Evolutionary conservation across 2,329 filamentous ascomycete genomes (phyloP), one percentile per base, ranked within the genome.

Genomic region (Sporothrix pseudoabietina): DNA sequence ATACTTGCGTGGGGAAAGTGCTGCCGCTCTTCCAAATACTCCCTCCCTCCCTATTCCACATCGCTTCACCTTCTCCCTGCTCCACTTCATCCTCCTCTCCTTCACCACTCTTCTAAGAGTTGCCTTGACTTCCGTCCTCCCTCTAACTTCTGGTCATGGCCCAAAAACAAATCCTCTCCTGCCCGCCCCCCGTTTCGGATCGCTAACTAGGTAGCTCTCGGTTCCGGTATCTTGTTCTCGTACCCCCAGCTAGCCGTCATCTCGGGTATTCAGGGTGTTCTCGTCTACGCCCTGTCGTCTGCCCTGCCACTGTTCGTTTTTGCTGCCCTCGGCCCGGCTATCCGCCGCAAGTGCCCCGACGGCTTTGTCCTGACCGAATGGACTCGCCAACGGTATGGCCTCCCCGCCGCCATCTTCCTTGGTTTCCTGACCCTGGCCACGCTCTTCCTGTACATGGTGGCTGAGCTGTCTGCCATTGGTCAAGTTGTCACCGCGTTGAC

Each of bases 1-100:
- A 95, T 94, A 91, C 93, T 96, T 96, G 93, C 93, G 93, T 95
- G 93, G 91, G 93, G 92, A 95, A 94, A 87, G 93, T 95, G 92
- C 92, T 94, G 92, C 92, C 92, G 92, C 92, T 93, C 89, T 75
- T 76, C 73, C 72, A 72, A 75, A 47, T 54, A 32, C 47, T 49
- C 30, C 57, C 52, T 57, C 61, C 49, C 68, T 39, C 16, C 30
- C 44, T 12, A 57, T 22, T 69, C n/a, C 49, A 30, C 16, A 26
- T 69, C 41, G 16, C 54, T 71, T 72, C 59, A 73, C 61, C 22
- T 22, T 76, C 63, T 35, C 76, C 75, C 77, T 77, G 72, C 47
- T 32, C 69, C 59, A 59, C 39, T 39, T 26, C 69, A 4, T 75
- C 77, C 77, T 77, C 75, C 72, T 73, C 75, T 76, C 75, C 77